phyloP scores from a whole-genome alignment of 345 rosid species.

The Eucalyptus tenuipes region DNA sequence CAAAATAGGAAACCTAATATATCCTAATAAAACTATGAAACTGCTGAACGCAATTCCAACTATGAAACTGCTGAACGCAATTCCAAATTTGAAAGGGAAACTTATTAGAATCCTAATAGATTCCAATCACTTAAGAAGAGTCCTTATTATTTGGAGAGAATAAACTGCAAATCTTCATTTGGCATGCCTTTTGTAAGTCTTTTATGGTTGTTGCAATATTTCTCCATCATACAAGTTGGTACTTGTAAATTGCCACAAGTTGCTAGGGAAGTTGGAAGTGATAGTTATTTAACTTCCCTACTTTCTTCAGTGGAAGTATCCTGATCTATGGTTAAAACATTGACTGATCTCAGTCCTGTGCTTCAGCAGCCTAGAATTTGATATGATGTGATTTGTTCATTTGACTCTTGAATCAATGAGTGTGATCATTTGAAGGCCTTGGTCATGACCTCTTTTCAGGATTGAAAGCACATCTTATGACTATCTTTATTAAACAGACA shows the following conservation, averaged over 20 bases:
- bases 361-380: neutral
- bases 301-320: neutral
- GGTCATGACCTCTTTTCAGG: neutral
- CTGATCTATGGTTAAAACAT: neutral
- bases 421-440: neutral
- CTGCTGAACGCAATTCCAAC: neutral
- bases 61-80: neutral
- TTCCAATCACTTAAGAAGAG: neutral
- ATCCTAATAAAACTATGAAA: neutral
- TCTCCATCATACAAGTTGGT: neutral
- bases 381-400: neutral
- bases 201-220: neutral
- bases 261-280: neutral
- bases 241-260: neutral
- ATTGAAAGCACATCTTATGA: too few relatives aligned
- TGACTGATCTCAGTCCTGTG: neutral
- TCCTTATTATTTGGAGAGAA: neutral
- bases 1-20: neutral
- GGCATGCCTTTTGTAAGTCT: neutral
- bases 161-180: neutral
- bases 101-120: neutral
- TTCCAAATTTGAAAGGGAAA: neutral
- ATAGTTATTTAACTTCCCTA: neutral
- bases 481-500: too few relatives aligned
- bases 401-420: neutral